phyloP scores from a whole-genome alignment of 2,329 filamentous ascomycete genomes.

The Fragosphaeria purpurea region DNA sequence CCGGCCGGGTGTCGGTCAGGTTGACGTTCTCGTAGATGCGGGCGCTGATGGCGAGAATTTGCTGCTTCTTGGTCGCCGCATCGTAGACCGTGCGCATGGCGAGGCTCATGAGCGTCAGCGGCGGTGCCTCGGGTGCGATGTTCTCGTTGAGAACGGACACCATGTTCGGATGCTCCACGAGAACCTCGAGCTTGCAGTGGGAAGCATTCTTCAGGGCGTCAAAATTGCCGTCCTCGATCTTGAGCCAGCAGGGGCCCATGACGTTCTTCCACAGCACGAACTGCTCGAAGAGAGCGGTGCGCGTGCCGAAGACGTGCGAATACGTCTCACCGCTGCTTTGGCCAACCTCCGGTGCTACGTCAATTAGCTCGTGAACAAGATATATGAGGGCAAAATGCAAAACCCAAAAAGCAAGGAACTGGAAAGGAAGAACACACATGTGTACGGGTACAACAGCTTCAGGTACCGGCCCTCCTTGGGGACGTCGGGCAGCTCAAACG shows the following conservation, averaged over 20 bases:
- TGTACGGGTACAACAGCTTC: constrained; percentile 93
- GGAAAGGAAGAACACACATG: constrained; percentile 40
- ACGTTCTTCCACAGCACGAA: constrained; percentile 98
- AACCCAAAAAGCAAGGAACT: not conserved
- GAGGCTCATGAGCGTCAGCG: constrained; percentile 92
- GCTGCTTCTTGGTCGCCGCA: constrained; percentile 87
- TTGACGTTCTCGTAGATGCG: constrained; percentile 87
- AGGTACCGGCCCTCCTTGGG: constrained; percentile 86
- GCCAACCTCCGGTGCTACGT: constrained; percentile 56
- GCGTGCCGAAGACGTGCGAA: constrained; percentile 86
- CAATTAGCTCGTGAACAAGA: not conserved
- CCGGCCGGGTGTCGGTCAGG: constrained; percentile 75
- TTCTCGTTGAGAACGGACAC: constrained; percentile 65
- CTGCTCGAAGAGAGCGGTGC: constrained; percentile 91
- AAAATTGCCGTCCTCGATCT: constrained; percentile 79
- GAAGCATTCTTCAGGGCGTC: constrained; percentile 80
- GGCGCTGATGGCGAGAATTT: constrained; percentile 84
- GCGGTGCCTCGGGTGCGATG: constrained; percentile 72
- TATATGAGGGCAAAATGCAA: not conserved
- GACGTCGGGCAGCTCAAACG: constrained; percentile 80
- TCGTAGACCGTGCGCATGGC: constrained; percentile 83
- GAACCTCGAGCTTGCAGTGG: constrained; percentile 91
- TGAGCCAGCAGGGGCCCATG: constrained; percentile 97
- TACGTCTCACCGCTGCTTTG: constrained; percentile 75
- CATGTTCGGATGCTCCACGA: constrained; percentile 66